Evolutionary conservation across 805 yeast genomes (phyloP), one percentile per base, ranked within the genome.

Genomic region (Monosporozyma siamensis): DNA sequence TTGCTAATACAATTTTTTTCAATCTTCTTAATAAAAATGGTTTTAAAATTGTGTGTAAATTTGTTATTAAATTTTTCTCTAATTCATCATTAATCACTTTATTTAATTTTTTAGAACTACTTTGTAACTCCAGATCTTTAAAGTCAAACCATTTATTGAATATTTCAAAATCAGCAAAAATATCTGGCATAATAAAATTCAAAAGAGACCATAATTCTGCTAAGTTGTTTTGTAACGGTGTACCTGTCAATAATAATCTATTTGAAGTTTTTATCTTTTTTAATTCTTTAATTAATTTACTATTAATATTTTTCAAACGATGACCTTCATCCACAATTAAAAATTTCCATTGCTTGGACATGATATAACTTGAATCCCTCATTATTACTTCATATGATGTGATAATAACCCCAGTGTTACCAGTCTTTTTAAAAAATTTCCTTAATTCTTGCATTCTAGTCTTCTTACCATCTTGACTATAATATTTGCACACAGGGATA

Each of bases 261-360:
- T 90, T 90, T 1, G 77, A 69, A 1, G 82, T 79, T 18, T 66
- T 61, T 30, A 86, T 70, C 48, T 71, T 72, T 54, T 86, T 89
- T 50, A 90, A 70, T 46, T 79, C 79, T 42, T 72, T 72, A 40
- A 90, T 80, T 46, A 90, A 68, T 50, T 78, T 67, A 61, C 95
- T 85, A 52, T 89, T 78, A 48, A 80, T 72, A 58, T 90, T 90
- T 56, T 90, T 92, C 51, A 90, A 68, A 31, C 98, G 69, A 61
- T 90, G 98, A 6, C 97, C 98, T 63, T 90, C 98, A 61, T 90
- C 98, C 15, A 90, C 95, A 40, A 89, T 82, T 41, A 90, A 65
- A 56, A 78, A 90, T 46, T 79, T 82, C 96, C 97, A 89, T 20
- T 67, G 63, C 9, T 74, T 63, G 2, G 65, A 58, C 46, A 72